Percentiles rank a stretch among this genome's conserved stretches.
Conservation (phyloP, 768 basidiomycete species). For the Termitomyces sp. region DNA sequence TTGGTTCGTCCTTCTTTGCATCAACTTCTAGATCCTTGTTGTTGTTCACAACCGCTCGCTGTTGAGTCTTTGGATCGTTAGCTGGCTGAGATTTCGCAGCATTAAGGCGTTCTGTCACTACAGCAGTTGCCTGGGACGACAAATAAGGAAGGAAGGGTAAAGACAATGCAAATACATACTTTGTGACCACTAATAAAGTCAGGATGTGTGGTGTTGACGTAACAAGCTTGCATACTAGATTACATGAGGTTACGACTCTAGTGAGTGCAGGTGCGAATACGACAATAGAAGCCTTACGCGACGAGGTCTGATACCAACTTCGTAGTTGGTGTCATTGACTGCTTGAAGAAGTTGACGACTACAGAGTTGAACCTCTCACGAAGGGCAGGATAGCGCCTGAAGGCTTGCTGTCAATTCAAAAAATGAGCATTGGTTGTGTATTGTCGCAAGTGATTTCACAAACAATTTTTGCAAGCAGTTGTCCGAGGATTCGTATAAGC, state of each 20-base stretch:
- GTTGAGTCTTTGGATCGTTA: slow-evolving; percentile 59
- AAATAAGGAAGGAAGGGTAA: neutral
- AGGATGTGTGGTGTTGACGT: slow-evolving; percentile 98
- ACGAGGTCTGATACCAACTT: slow-evolving; percentile 95
- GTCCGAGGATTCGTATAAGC: slow-evolving; percentile 91
- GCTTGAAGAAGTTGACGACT: slow-evolving; percentile 97
- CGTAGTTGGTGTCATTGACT: slow-evolving; percentile 87
- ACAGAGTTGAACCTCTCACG: slow-evolving; percentile 94
- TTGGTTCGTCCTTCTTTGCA: slow-evolving; percentile 78
- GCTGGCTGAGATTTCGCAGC: slow-evolving; percentile 64
- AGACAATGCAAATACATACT: slow-evolving; percentile 27
- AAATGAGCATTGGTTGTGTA: neutral
- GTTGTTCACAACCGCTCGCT: slow-evolving; percentile 67
- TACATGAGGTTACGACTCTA: neutral
- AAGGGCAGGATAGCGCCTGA: slow-evolving; percentile 95
- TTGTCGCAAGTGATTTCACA: neutral
- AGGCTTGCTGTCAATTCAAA: slow-evolving; percentile 65
- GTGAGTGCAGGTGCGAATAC: neutral
- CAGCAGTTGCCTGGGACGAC: slow-evolving; percentile 67
- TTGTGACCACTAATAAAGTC: slow-evolving; percentile 98
- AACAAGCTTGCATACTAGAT: slow-evolving; percentile 92
- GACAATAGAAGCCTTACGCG: slow-evolving; percentile 43
- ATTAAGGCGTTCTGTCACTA: slow-evolving; percentile 79
- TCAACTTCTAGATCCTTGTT: slow-evolving; percentile 94
- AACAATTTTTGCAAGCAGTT: slow-evolving; percentile 87